phyloP scores from a whole-genome alignment of 139 green algal species.

The Chlorella sp. region DNA sequence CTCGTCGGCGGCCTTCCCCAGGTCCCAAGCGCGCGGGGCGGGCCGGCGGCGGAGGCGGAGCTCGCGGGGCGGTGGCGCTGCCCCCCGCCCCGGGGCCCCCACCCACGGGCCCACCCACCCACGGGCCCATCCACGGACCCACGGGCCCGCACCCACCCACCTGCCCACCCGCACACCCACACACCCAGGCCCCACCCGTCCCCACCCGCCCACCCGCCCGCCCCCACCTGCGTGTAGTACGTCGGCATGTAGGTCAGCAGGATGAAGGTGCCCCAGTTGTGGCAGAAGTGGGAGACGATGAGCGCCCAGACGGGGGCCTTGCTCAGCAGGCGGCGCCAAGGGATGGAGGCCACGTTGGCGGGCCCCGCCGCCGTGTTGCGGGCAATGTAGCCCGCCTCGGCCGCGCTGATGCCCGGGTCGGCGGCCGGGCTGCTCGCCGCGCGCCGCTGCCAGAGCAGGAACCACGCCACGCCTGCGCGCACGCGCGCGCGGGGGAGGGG shows the following conservation, averaged over 20 bases:
- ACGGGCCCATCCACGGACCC: too few species aligned
- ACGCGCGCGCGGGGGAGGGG: too few species aligned
- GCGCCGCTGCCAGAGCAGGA: constrained; percentile 62
- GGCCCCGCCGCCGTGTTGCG: constrained; percentile 25
- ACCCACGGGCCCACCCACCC: too few species aligned
- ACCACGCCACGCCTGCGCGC: constrained; percentile 48
- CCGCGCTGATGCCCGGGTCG: constrained; percentile 52
- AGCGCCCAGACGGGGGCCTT: constrained; percentile 93
- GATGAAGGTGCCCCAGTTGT: constrained; percentile 99
- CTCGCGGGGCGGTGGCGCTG: too few species aligned
- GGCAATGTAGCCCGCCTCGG: constrained; percentile 38
- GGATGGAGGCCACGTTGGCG: constrained; percentile 56
- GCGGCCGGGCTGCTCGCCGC: constrained; percentile 63
- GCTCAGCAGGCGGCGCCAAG: constrained; percentile 88
- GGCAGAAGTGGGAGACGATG: constrained; percentile 96
- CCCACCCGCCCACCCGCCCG: too few species aligned
- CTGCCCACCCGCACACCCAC: too few species aligned
- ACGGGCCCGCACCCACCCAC: too few species aligned
- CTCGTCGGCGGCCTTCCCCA: too few species aligned
- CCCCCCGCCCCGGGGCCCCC: too few species aligned
- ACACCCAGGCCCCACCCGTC: too few species aligned
- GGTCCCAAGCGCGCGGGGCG: too few species aligned
- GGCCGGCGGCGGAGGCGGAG: too few species aligned
- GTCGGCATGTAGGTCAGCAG: constrained; percentile 99
- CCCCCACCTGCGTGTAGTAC: constrained; percentile 89